These are phyloP conservation scores for Flaveria floridana DNA, from an alignment of 140 eudicot species.

Conservation along the genomic window DNA sequence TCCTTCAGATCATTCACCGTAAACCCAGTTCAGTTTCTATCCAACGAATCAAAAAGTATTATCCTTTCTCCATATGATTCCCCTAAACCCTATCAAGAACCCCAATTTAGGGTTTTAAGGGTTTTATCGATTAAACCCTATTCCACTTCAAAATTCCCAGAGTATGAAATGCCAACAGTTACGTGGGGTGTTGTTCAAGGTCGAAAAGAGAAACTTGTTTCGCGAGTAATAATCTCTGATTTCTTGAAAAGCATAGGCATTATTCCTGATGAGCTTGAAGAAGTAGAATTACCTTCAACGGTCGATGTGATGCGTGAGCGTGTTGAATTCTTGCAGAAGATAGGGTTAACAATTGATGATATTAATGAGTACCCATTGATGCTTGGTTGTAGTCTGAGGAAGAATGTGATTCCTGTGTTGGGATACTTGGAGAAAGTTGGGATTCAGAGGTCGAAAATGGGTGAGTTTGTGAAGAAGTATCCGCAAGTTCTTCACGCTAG, in stretches of 20 bases:
- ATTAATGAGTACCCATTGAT: conserved; percentile 85
- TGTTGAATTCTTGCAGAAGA: conserved; percentile 86
- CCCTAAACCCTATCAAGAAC: conserved; percentile 50
- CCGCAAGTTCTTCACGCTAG: conserved; percentile 93
- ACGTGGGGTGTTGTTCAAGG: conserved; percentile 98
- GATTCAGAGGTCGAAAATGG: conserved; percentile 65
- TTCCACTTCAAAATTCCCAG: conserved; percentile 74
- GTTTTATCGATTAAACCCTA: conserved; percentile 30
- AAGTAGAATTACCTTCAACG: conserved; percentile 82
- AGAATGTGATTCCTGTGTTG: conserved; percentile 81
- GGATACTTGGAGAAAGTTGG: conserved; percentile 90
- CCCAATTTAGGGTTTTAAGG: conserved; percentile 36
- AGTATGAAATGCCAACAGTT: conserved; percentile 94
- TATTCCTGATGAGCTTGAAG: conserved; percentile 80
- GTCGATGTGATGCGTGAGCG: conserved; percentile 97
- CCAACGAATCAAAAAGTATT: conserved; percentile 2
- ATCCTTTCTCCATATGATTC: not conserved
- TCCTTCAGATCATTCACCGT: conserved; percentile 30
- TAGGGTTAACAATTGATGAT: conserved; percentile 84
- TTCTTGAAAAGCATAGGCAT: conserved; percentile 72
- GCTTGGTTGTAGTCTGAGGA: conserved; percentile 96
- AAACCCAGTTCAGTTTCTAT: conserved; percentile 31
- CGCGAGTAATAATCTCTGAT: conserved; percentile 79
- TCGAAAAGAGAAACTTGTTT: conserved; percentile 80
- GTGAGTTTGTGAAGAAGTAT: conserved; percentile 81